Base-by-base conservation (phyloP, 1,284 basidiomycete genomes). In the Fomitopsis betulina region DNA sequence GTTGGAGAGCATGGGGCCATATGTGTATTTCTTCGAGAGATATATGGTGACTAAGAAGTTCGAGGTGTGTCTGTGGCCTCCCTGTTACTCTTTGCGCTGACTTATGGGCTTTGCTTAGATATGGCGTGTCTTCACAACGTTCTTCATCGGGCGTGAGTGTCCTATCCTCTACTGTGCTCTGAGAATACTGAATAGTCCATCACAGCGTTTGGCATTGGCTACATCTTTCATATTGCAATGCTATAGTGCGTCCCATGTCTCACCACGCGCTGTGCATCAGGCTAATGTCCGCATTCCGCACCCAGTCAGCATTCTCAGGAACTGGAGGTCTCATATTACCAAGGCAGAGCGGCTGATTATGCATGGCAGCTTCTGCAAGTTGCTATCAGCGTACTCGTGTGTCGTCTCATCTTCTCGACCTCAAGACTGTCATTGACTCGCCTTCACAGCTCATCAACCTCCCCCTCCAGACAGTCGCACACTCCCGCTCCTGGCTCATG, bases 121-220 rank as follows among this genome's bases (percentile, higher is more conserved):
- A 53, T 94, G 92, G 90, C 79, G 93, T 63, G 64, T 89, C 10
- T 82, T 84, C 66, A 88, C 91, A 1, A 86, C 84, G 53, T 89
- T 94, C 77, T 92, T 94, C 68, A 76, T 87, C 27, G 92, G 87
- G 65, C 80, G 90, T 88, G 57, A 72, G 83, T 74, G 21, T 13
- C 25, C 10, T 23, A 13, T 23, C 6, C 27, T 30, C 9, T 40
- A 15, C n/a, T 25, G 23, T 23, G 32, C 43, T 3, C 3, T 33
- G 17, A 8, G 33, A 15, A 35, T 17, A 12, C 19, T 32, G 53
- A 9, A 30, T 37, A 45, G 25, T 13, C 38, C 17, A 19, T 37
- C 58, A 32, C 54, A 88, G 88, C 83, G 38, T 67, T 70, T 19
- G 82, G 82, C 4, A 72, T 93, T 38, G 75, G 74, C 56, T 89